phyloP scores from a whole-genome alignment of 2,329 filamentous ascomycete genomes.

The Zalaria obscura region DNA sequence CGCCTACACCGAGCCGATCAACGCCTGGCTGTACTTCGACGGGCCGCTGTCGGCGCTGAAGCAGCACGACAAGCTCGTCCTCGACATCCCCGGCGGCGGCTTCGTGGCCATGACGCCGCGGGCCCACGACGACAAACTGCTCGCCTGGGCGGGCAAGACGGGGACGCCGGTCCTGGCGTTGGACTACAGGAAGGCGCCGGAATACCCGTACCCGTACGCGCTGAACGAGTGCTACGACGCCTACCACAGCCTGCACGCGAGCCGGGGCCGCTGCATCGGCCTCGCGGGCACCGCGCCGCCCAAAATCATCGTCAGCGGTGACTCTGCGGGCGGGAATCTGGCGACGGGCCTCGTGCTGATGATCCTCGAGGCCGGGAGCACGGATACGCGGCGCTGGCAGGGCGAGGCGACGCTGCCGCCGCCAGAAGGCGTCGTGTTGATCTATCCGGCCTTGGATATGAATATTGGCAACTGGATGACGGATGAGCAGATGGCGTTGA shows the following conservation, averaged over 20 bases:
- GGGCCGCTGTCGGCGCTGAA: slow-evolving; percentile 67
- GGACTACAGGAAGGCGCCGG: slow-evolving; percentile 79
- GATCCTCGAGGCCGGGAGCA: slow-evolving; percentile 51
- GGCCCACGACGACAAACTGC: slow-evolving; percentile 83
- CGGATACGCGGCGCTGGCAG: slow-evolving; percentile 39
- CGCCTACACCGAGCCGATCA: slow-evolving; percentile 69
- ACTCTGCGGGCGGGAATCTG: slow-evolving; percentile 72
- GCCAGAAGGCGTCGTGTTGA: slow-evolving; percentile 68
- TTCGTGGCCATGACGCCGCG: slow-evolving; percentile 97
- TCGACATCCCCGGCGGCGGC: slow-evolving; percentile 87
- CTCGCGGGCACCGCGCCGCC: slow-evolving; percentile 52
- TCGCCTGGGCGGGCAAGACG: slow-evolving; percentile 81
- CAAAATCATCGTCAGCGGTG: slow-evolving; percentile 59
- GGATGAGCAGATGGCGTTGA: slow-evolving; percentile 90
- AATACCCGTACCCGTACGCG: slow-evolving; percentile 73
- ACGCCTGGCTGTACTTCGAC: slow-evolving; percentile 89
- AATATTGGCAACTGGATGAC: slow-evolving; percentile 99
- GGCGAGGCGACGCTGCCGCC: slow-evolving; percentile 49
- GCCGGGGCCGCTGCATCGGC: slow-evolving; percentile 60
- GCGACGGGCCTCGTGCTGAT: slow-evolving; percentile 73
- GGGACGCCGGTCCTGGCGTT: slow-evolving; percentile 81
- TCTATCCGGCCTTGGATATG: slow-evolving; percentile 89
- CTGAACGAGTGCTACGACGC: slow-evolving; percentile 81
- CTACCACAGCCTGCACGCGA: slow-evolving; percentile 60
- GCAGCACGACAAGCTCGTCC: slow-evolving; percentile 60